Base-by-base conservation (phyloP, 2,329 filamentous ascomycete species). In the Blastomyces parvus region DNA sequence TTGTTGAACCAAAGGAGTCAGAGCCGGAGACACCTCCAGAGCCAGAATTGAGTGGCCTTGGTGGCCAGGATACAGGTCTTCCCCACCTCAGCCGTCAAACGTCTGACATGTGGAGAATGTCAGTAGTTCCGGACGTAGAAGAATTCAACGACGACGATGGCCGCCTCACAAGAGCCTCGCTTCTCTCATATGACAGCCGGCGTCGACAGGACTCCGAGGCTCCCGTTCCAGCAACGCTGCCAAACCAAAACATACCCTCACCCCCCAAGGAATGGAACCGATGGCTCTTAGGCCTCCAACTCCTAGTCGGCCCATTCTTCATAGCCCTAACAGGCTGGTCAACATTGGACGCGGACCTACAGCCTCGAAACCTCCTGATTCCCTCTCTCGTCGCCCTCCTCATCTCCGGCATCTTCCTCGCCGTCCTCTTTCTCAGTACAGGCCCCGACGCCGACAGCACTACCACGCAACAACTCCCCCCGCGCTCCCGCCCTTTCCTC, bases 281-380 rank as follows among this genome's bases (percentile, higher is more conserved):
- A 61, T 99, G 94, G 93, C 84, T 99, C 3, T 84, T 96, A 14
- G 84, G 87, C 14, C 75, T 94, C 11, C 95, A 99, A 70, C 82
- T 94, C 59, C 91, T 97, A 72, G 90, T 88, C 0, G 91, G 92
- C 0, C 94, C 94, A 0, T 75, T 94, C 27, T 96, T 97, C 74
- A 85, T 92, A 55, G 83, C 89, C 1, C 73, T 91, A 22, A 85
- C 96, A 38, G 74, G 91, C 25, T 96, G 78, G 78, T 74, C 73
- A 9, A 74, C 76, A 62, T 80, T 88, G 38, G 86, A 88, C 57
- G 74, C 83, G 57, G 79, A 83, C n/a, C 74, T 79, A 38, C 79
- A 83, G 1, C 71, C 76, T 42, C 77, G 74, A 66, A 78, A 78
- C 30, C 79, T 92, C 40, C 62, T 87, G 19, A 77, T 80, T 50